Conservation (phyloP, 495 filamentous ascomycete genomes). For the Trichoderma parareesei region DNA sequence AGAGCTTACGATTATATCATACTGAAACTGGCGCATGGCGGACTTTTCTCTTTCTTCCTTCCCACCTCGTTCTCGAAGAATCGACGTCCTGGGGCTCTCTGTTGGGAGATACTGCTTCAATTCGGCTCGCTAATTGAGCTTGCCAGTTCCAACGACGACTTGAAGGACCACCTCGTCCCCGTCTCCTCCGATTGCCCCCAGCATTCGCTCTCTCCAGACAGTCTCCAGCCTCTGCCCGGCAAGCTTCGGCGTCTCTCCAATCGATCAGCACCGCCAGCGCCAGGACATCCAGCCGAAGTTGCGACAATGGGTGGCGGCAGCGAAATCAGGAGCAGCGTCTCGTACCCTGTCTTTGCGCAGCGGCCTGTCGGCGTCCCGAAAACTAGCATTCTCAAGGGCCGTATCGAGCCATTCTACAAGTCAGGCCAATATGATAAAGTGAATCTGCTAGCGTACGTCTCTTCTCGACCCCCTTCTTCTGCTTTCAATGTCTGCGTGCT, state of each 20-base stretch:
- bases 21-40: not conserved
- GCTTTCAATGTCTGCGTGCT: not conserved
- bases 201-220: conserved; percentile 5
- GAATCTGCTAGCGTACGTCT: conserved; percentile 59
- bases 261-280: conserved; percentile 6
- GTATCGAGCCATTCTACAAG: conserved; percentile 71
- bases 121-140: not conserved
- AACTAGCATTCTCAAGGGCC: conserved; percentile 74
- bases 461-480: not conserved
- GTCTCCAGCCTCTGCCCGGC: conserved; percentile 3
- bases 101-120: not conserved
- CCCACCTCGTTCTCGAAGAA: not conserved
- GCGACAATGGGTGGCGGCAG: conserved; percentile 26
- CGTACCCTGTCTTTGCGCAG: conserved; percentile 40
- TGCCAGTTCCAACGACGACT: not conserved
- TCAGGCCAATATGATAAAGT: conserved; percentile 72
- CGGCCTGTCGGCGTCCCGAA: conserved; percentile 71
- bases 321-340: conserved; percentile 24
- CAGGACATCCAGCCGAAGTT: conserved; percentile 2
- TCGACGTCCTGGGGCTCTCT: not conserved
- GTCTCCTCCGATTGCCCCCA: conserved; percentile 3
- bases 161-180: not conserved
- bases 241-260: conserved; percentile 2
- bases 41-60: not conserved
- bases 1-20: conserved; percentile 8